Percentiles rank a stretch among this genome's conserved stretches.
These are phyloP conservation scores for Penicillium tannophilum DNA, from an alignment of 495 filamentous ascomycete genomes.

Conservation along the genomic window DNA sequence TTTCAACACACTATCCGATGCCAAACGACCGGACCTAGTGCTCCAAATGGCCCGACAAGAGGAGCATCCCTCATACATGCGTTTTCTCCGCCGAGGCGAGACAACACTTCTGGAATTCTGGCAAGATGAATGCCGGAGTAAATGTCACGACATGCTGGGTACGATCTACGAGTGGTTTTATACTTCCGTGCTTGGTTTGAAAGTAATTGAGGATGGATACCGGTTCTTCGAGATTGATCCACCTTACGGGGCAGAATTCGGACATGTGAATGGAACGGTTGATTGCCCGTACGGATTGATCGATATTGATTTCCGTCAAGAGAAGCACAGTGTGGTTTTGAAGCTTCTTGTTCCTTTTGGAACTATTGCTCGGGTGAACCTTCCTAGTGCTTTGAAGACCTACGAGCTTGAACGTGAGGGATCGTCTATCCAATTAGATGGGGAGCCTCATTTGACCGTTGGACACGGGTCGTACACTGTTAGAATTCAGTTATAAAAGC, in stretches of 20 bases:
- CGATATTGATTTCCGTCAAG: constrained; percentile 21
- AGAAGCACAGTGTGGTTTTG: background rate
- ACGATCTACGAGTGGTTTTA: constrained; percentile 38
- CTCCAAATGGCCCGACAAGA: constrained; percentile 33
- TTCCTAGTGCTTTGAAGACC: background rate
- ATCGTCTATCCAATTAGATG: background rate
- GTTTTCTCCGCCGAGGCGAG: constrained; percentile 32
- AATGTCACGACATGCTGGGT: constrained; percentile 37
- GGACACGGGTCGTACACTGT: background rate
- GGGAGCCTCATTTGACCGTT: background rate
- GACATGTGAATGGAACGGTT: constrained; percentile 25
- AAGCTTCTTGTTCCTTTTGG: background rate
- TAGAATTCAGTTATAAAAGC: background rate
- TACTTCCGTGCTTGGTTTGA: constrained; percentile 27
- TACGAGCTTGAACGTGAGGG: background rate
- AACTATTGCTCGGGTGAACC: background rate
- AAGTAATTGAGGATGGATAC: constrained; percentile 26
- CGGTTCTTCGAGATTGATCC: constrained; percentile 24
- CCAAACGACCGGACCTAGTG: constrained; percentile 29
- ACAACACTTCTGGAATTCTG: constrained; percentile 33
- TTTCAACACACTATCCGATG: constrained; percentile 30
- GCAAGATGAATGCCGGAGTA: constrained; percentile 33
- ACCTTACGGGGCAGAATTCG: constrained; percentile 27
- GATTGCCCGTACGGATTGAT: constrained; percentile 33
- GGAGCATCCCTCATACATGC: constrained; percentile 36